Percentiles rank a stretch among this genome's conserved stretches.
Conservation (phyloP, 257 asterid genomes). For the Gentiana dahurica region DNA sequence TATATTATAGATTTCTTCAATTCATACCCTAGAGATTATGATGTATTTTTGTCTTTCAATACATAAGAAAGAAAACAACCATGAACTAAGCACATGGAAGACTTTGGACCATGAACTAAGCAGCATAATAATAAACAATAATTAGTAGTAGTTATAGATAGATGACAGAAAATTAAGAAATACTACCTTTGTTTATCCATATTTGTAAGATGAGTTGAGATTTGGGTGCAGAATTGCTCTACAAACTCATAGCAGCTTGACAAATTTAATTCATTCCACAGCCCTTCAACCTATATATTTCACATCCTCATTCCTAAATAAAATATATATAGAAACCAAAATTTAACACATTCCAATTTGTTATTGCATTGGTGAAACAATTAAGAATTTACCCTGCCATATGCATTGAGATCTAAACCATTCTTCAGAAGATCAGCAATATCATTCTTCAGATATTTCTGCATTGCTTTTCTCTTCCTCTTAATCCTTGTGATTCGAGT, state of each 20-base stretch:
- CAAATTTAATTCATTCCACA: constrained; percentile 46
- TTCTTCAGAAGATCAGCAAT: constrained; percentile 58
- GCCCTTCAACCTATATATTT: constrained; percentile 63
- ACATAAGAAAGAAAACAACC: constrained; percentile 17
- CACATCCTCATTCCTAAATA: neutral
- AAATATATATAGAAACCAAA: too few species aligned
- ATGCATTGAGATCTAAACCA: constrained; percentile 53
- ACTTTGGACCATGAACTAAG: too few species aligned
- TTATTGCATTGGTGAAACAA: too few species aligned
- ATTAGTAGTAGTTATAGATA: neutral
- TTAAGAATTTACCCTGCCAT: constrained; percentile 46
- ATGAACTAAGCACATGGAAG: too few species aligned
- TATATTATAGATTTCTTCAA: too few species aligned
- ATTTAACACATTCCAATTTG: too few species aligned
- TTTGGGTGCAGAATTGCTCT: constrained; percentile 38
- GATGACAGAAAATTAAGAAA: neutral
- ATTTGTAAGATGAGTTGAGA: constrained; percentile 35
- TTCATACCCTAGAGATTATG: too few species aligned
- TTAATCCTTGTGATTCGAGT: constrained; percentile 50
- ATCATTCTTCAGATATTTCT: constrained; percentile 67
- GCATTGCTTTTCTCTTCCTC: constrained; percentile 72
- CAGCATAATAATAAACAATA: neutral
- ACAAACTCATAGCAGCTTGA: constrained; percentile 53
- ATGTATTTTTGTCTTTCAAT: too few species aligned
- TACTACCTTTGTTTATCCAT: constrained; percentile 60